Evolutionary conservation across 495 filamentous ascomycete genomes (phyloP), one percentile per base, ranked within the genome.

Genomic region (Penicillium manginii): DNA sequence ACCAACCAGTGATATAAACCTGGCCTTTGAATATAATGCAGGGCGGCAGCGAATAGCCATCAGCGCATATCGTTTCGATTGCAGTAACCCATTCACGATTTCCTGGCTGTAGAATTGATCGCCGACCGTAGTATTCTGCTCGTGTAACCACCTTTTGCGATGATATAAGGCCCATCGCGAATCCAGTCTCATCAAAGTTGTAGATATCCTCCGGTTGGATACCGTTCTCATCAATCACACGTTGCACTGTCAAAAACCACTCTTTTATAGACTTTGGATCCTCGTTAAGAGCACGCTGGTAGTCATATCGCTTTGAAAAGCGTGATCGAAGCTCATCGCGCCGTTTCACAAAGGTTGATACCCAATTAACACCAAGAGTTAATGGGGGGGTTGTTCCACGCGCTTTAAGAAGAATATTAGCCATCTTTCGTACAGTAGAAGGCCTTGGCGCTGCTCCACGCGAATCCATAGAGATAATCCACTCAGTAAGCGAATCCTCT

Each of bases 1-100:
- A 57, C 55, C 46, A 57, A 31, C 48, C 26, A 10, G 21, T 12
- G 12, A 35, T 58, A 52, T 31, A 31, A 4, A 47, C 26, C 33
- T 58, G 49, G 23, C 22, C 50, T 52, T 46, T 37, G 15, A 54
- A 50, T 12, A 52, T 55, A 11, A 59, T 47, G 21, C 22, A 33
- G 29, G 22, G 52, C 17, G 37, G 51, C n/a, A 55, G 58, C 37
- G 56, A 29, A 45, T 55, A 60, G 23, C 58, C 39, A 50, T 46
- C n/a, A 17, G 35, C 32, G 42, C 39, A 39, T 17, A 60, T 61
- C 52, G 54, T 18, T 46, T 58, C 39, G 26, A 58, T 43, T 5
- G 40, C 40, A 43, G 40, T 43, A 18, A 43, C 40, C 40, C 17
- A 43, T 43, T 43, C 40, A 10, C 40, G 40, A 43, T 43, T 43